A percentile compares a stretch with the other conserved stretches of the same genome.
Evolutionary conservation across 306 rosid species (phyloP).

Genomic region (Mimosa bimucronata): DNA sequence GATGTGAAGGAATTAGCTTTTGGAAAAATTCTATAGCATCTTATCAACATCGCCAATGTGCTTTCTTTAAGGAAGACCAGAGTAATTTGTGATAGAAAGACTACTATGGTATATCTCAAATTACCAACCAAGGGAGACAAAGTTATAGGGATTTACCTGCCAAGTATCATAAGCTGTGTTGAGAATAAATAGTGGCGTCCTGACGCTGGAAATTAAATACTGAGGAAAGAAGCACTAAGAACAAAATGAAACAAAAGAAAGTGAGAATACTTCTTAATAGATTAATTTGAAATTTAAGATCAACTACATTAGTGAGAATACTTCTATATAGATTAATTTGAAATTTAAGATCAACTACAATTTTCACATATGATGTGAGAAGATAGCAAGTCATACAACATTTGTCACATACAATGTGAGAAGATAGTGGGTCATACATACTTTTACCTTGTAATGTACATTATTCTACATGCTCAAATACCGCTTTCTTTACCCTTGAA

Average conservation of each 20-base stretch:
- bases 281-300: no score
- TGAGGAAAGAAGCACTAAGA: conserved; percentile 88
- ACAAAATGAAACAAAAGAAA: neutral
- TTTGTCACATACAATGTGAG: neutral
- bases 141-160: conserved; percentile 63
- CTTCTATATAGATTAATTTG: neutral
- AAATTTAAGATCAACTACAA: neutral
- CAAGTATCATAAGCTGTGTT: conserved; percentile 92
- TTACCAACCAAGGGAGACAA: conserved; percentile 24
- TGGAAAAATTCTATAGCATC: conserved; percentile 2
- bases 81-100: neutral
- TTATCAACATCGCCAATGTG: conserved; percentile 10
- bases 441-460: neutral
- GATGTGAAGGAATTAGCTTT: neutral
- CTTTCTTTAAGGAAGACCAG: neutral
- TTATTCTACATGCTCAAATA: neutral
- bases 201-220: conserved; percentile 63
- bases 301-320: conserved; percentile 32
- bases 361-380: neutral
- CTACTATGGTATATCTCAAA: conserved; percentile 1
- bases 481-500: neutral
- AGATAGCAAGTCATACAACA: neutral
- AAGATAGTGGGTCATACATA: neutral
- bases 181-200: conserved; percentile 83
- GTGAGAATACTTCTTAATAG: conserved; percentile 28